Evolutionary conservation across 169 alveolate species (phyloP).

Genomic region (Cyclospora cayetanensis): DNA sequence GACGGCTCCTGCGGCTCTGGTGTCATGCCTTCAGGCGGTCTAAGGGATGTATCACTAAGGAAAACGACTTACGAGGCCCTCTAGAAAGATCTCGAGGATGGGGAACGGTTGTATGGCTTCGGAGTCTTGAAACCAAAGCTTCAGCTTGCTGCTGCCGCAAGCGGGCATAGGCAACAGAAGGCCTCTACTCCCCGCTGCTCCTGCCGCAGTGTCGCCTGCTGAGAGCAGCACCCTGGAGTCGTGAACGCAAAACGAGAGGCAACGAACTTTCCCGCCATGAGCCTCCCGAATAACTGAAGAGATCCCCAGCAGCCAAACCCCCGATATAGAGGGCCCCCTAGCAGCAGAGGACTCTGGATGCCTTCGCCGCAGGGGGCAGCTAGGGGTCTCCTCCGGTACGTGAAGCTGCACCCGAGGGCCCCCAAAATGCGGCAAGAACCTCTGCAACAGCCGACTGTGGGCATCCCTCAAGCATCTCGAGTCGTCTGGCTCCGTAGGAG

Average conservation of each 20-base stretch:
- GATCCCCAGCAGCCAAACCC: slow-evolving; percentile 8
- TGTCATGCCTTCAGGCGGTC: too few relatives aligned
- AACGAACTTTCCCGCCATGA: slow-evolving; percentile 29
- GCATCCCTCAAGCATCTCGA: too few relatives aligned
- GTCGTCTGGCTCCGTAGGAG: too few relatives aligned
- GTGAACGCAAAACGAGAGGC: slow-evolving; percentile 42
- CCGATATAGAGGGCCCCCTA: background rate
- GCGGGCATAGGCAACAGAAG: background rate
- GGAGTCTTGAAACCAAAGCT: background rate
- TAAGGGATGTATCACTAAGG: background rate
- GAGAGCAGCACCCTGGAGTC: slow-evolving; percentile 39
- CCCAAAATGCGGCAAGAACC: slow-evolving; percentile 9
- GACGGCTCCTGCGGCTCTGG: background rate
- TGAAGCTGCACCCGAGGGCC: background rate
- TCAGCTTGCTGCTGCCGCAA: slow-evolving; percentile 19
- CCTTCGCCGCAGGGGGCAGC: background rate
- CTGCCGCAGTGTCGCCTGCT: slow-evolving; percentile 53
- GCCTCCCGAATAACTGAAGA: background rate
- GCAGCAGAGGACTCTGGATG: too few relatives aligned
- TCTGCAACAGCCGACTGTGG: slow-evolving; percentile 15
- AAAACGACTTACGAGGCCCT: background rate
- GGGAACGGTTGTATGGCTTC: background rate
- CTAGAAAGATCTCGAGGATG: background rate
- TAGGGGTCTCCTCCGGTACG: background rate
- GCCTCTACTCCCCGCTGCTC: background rate